Evolutionary conservation across 257 asterid genomes (phyloP), one percentile per base, ranked within the genome.

Genomic region (Thymus quinquecostatus): DNA sequence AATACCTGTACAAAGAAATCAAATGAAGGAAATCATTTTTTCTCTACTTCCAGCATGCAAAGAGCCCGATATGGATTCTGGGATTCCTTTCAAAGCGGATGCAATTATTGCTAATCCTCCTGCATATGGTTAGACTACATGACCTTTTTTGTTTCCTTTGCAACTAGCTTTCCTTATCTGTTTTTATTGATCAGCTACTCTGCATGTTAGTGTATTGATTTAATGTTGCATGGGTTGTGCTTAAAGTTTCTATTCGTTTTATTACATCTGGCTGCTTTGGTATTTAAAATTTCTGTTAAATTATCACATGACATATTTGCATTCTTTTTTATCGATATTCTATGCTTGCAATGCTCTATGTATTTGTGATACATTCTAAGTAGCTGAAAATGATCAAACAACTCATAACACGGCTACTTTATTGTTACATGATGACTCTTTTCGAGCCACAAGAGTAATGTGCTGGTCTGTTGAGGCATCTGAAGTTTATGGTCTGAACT

Each of bases 51-150:
- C 95, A 61, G 97, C 99, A 14, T 91, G 96, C 81, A 82, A 81
- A 78, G 97, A 89, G 59, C 95, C 97, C 60, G 99, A 94, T 75
- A 73, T 80, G 9, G 98, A 88, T 77, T 74, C 98, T 41, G 96
- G 92, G 74, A 77, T 94, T 76, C 82, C 99, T 74, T 94, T 91
- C 75, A 89, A 80, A 70, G 97, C 97, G 34, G 99, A 94, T 63
- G 98, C 99, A 51, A 91, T 94, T 59, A 91, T 94, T 60, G 96
- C 99, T 68, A 85, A 85, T 76, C 92, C 90, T 60, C 92, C 92
- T 48, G 88, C 92, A 45, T 86, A 88, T 82, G 92, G 92, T 86
- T 68, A 76, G 82, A 79, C 28, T 21, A 30, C 57, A 11, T 58
- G 48, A 50, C 66, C 47, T 61, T n/a, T 64, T 30, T 49, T 51